These are phyloP conservation scores for Bipolaris victoriae DNA, from an alignment of 2,329 filamentous ascomycete species.

Conservation along the genomic window DNA sequence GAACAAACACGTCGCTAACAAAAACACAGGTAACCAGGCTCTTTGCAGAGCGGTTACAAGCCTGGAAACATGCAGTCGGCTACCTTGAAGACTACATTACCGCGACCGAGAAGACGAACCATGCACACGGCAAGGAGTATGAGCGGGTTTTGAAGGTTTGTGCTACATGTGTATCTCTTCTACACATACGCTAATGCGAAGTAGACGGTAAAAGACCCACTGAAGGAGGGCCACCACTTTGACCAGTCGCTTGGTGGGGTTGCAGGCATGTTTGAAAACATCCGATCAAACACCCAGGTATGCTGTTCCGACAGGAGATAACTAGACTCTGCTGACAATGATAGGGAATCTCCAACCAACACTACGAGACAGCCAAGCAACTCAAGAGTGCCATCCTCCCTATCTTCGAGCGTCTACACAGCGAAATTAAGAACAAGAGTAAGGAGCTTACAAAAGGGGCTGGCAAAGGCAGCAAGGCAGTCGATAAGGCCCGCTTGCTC, in stretches of 20 bases:
- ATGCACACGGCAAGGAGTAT: slow-evolving; percentile 88
- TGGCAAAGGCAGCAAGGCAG: slow-evolving; percentile 83
- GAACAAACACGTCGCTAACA: slow-evolving; percentile 2
- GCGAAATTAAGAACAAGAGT: slow-evolving; percentile 94
- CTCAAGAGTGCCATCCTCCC: slow-evolving; percentile 86
- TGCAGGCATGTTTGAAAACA: slow-evolving; percentile 89
- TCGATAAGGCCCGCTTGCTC: slow-evolving; percentile 82
- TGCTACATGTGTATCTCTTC: not conserved
- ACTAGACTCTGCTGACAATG: slow-evolving; percentile 1
- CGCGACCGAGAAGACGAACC: slow-evolving; percentile 85
- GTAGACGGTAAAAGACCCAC: slow-evolving; percentile 80
- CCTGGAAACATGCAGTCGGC: slow-evolving; percentile 93
- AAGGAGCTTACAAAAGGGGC: slow-evolving; percentile 87
- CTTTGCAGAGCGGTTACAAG: slow-evolving; percentile 84
- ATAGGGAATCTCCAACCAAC: slow-evolving; percentile 83
- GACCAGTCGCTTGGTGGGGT: slow-evolving; percentile 87
- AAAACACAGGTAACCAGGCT: slow-evolving; percentile 58
- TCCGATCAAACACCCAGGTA: slow-evolving; percentile 86
- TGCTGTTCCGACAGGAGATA: not conserved
- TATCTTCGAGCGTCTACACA: slow-evolving; percentile 86
- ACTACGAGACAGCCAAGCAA: slow-evolving; percentile 88
- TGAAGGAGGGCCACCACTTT: slow-evolving; percentile 92
- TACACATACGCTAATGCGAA: slow-evolving; percentile 14
- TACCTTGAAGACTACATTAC: slow-evolving; percentile 90
- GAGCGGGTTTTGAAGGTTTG: slow-evolving; percentile 87